A percentile compares a stretch with the other conserved stretches of the same genome.
Evolutionary conservation across 2,329 filamentous ascomycete genomes (phyloP).

Genomic region (Fusarium sp.): DNA sequence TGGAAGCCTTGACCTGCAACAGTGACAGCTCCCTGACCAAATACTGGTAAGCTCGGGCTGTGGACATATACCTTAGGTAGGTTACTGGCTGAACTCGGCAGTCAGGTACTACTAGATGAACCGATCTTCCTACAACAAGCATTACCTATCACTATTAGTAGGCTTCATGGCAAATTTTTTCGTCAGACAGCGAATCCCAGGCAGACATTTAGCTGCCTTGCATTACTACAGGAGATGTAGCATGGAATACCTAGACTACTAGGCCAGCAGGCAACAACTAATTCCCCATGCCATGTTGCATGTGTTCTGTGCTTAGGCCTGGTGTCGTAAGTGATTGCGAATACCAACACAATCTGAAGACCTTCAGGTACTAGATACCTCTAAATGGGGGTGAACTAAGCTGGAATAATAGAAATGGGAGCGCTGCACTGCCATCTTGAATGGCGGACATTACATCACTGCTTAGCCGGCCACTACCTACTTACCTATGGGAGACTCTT

Average conservation of each 20-base stretch:
- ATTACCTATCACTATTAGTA: background rate
- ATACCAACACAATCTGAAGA: background rate
- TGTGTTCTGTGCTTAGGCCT: background rate
- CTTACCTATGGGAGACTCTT: background rate
- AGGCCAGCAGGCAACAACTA: background rate
- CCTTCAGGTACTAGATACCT: background rate
- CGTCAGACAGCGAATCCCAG: conserved; percentile 2
- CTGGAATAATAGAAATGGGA: background rate
- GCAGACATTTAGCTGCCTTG: background rate
- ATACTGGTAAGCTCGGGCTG: background rate
- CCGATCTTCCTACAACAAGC: background rate
- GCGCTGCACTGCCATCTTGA: conserved; percentile 31
- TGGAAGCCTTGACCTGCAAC: background rate
- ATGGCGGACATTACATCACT: conserved; percentile 34
- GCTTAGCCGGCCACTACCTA: background rate
- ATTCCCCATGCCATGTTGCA: background rate
- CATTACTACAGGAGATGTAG: background rate
- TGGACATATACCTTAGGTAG: background rate
- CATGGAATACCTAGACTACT: background rate
- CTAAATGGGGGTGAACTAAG: background rate
- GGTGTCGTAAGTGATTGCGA: conserved; percentile 12
- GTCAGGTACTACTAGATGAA: background rate
- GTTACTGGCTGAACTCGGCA: background rate
- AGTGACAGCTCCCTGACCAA: background rate
- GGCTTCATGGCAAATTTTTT: background rate